Conservation (phyloP, 2,329 filamentous ascomycete species). For the Phyllosticta capitalensis region DNA sequence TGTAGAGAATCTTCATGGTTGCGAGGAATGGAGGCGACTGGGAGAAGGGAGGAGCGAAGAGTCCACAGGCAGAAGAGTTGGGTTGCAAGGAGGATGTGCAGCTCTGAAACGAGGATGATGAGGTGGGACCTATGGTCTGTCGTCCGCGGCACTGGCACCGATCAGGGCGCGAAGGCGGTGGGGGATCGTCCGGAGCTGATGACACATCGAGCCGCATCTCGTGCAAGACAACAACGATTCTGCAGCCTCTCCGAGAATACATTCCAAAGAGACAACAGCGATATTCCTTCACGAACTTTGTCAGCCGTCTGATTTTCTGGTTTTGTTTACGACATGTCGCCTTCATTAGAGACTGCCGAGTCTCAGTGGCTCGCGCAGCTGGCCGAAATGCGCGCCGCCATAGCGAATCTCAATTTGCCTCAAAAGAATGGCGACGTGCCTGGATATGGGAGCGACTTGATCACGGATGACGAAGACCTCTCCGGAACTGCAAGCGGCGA, state of each 20-base stretch:
- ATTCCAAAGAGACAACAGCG: too few species aligned
- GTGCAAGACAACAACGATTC: not conserved
- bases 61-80: not conserved
- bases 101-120: conserved; percentile 9
- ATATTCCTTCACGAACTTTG: not conserved
- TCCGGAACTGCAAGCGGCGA: conserved; percentile 56
- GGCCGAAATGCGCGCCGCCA: conserved; percentile 73
- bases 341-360: conserved; percentile 36
- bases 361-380: conserved; percentile 78
- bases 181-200: not conserved
- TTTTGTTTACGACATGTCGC: conserved; percentile 24
- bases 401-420: conserved; percentile 59
- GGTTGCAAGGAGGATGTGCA: conserved; percentile 3
- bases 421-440: conserved; percentile 36
- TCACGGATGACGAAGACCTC: conserved; percentile 57
- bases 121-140: not conserved
- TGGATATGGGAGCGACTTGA: conserved; percentile 48
- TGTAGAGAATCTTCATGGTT: conserved; percentile 80
- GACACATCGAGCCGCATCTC: not conserved
- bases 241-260: not conserved
- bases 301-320: not conserved
- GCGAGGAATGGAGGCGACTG: conserved; percentile 6
- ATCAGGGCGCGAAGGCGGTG: not conserved
- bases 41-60: not conserved
- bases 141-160: not conserved